Evolutionary conservation across 2,329 filamentous ascomycete genomes (phyloP).

Genomic region (Fusarium verrucosum): DNA sequence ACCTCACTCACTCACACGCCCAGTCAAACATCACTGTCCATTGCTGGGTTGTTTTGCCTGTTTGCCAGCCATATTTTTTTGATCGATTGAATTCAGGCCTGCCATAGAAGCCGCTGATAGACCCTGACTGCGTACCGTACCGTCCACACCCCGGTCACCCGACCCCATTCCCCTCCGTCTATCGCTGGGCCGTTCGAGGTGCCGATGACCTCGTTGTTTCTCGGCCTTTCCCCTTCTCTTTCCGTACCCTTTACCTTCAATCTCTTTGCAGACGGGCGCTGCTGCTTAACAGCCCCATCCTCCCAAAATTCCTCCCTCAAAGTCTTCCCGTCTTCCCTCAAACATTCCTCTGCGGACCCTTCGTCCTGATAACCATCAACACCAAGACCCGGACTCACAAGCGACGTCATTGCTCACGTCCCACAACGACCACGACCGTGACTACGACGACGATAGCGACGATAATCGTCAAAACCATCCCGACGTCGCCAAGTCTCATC

Average conservation of each 20-base stretch:
- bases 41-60: conserved; percentile 12
- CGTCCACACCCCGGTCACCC: conserved; percentile 42
- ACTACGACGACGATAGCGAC: conserved; percentile 56
- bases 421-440: conserved; percentile 53
- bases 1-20: conserved; percentile 15
- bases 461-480: conserved; percentile 47
- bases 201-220: conserved; percentile 45
- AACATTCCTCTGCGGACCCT: conserved; percentile 90
- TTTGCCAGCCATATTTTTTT: conserved; percentile 9
- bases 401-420: conserved; percentile 49
- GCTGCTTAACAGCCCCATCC: conserved; percentile 78
- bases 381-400: conserved; percentile 54
- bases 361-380: conserved; percentile 47
- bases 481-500: conserved; percentile 21
- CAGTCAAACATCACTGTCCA: conserved; percentile 28
- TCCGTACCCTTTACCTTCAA: conserved; percentile 49
- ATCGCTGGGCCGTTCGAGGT: conserved; percentile 42
- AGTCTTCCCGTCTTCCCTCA: conserved; percentile 74
- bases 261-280: conserved; percentile 70
- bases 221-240: conserved; percentile 36
- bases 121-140: conserved; percentile 37
- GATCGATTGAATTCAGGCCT: conserved; percentile 17
- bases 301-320: conserved; percentile 86
- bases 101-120: conserved; percentile 20
- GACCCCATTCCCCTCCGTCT: conserved; percentile 43